Conservation (phyloP, 2,329 filamentous ascomycete genomes). For the Rachicladosporium sp. region DNA sequence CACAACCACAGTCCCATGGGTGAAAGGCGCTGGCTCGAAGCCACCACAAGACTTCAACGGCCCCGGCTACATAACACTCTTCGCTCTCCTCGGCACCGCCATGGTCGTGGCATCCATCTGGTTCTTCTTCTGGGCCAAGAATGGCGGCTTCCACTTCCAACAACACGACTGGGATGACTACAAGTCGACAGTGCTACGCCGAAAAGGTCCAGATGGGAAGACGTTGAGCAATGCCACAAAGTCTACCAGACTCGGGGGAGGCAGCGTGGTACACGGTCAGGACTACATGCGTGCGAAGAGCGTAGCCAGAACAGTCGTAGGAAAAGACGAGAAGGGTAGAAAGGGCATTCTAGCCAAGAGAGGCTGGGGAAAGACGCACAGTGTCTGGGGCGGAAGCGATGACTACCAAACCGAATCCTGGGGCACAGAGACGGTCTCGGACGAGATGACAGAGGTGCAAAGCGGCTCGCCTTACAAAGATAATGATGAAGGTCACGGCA, state of each 20-base stretch:
- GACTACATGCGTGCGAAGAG: constrained; percentile 33
- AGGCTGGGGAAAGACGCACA: constrained; percentile 31
- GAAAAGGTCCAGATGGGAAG: constrained; percentile 79
- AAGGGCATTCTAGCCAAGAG: constrained; percentile 24
- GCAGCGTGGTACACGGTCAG: constrained; percentile 58
- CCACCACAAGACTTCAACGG: constrained; percentile 28
- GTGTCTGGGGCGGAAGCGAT: constrained; percentile 30
- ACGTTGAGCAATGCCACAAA: constrained; percentile 71
- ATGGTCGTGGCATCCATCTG: constrained; percentile 71
- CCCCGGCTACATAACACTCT: constrained; percentile 64
- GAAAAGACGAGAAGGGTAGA: constrained; percentile 33
- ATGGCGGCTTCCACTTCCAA: constrained; percentile 81
- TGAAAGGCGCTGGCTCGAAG: constrained; percentile 2
- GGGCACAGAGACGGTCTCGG: constrained; percentile 16
- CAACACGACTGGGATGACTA: constrained; percentile 95
- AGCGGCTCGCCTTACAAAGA: constrained; percentile 11
- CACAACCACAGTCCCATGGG: not conserved
- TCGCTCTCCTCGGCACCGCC: constrained; percentile 66
- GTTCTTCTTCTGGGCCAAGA: constrained; percentile 99
- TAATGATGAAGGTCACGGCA: constrained; percentile 25
- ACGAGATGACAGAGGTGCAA: constrained; percentile 21
- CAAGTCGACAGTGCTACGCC: constrained; percentile 82
- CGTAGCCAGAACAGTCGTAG: constrained; percentile 26
- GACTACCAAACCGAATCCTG: constrained; percentile 27
- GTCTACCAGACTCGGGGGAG: constrained; percentile 74